These are phyloP conservation scores for Dactylonectria estremocensis DNA, from an alignment of 2,329 filamentous ascomycete genomes.

Conservation along the genomic window DNA sequence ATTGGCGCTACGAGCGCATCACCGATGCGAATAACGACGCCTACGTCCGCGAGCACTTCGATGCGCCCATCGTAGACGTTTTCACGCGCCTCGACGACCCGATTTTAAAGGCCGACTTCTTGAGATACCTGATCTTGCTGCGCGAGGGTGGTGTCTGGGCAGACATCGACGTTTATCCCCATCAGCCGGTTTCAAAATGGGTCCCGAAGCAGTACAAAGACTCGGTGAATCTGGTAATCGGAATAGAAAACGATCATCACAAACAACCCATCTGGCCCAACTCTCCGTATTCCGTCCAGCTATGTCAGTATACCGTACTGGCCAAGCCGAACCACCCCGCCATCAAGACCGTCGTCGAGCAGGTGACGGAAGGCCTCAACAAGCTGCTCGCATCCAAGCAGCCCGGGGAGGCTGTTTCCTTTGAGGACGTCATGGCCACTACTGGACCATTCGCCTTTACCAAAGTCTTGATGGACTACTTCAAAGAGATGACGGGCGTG, in stretches of 20 bases:
- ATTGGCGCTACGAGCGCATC: slow-evolving; percentile 49
- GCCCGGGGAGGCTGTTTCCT: slow-evolving; percentile 32
- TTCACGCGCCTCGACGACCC: slow-evolving; percentile 64
- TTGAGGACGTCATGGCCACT: slow-evolving; percentile 52
- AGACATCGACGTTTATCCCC: slow-evolving; percentile 77
- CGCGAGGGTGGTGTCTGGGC: slow-evolving; percentile 80
- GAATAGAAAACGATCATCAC: slow-evolving; percentile 76
- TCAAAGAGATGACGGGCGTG: slow-evolving; percentile 43
- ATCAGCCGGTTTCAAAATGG: slow-evolving; percentile 78
- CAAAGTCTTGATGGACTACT: slow-evolving; percentile 50
- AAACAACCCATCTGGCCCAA: slow-evolving; percentile 63
- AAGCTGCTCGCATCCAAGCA: slow-evolving; percentile 39
- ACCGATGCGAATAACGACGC: slow-evolving; percentile 47
- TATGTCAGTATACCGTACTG: slow-evolving; percentile 83
- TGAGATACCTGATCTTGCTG: slow-evolving; percentile 74
- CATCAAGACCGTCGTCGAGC: slow-evolving; percentile 75
- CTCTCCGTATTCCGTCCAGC: slow-evolving; percentile 78
- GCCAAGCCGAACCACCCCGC: slow-evolving; percentile 81
- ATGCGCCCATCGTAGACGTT: slow-evolving; percentile 68
- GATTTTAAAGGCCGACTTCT: slow-evolving; percentile 72
- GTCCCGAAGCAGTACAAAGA: slow-evolving; percentile 66
- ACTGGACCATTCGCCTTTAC: slow-evolving; percentile 53
- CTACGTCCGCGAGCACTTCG: slow-evolving; percentile 75
- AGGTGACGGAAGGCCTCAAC: slow-evolving; percentile 65
- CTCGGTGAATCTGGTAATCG: slow-evolving; percentile 76